Percentiles rank a stretch among this genome's conserved stretches.
These are phyloP conservation scores for Ceratocystis destructans DNA, from an alignment of 2,329 filamentous ascomycete genomes.

Conservation along the genomic window DNA sequence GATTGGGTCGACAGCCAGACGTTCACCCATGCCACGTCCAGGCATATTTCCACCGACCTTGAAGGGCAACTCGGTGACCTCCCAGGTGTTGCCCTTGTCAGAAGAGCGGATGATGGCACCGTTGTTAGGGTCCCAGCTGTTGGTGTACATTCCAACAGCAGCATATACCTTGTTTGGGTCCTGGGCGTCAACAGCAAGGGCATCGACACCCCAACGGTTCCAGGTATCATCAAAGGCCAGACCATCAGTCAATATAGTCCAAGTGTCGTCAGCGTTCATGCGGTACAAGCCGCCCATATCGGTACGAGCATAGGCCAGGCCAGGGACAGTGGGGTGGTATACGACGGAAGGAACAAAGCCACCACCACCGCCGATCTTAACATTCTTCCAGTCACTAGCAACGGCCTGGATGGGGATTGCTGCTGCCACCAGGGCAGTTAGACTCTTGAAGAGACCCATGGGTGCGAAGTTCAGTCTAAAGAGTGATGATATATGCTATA, in stretches of 20 bases:
- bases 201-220: constrained; percentile 44
- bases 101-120: constrained; percentile 41
- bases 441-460: constrained; percentile 11
- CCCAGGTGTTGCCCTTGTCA: constrained; percentile 41
- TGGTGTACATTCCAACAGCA: constrained; percentile 46
- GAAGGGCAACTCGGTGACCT: constrained; percentile 37
- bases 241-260: constrained; percentile 40
- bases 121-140: constrained; percentile 42
- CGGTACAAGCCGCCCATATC: constrained; percentile 45
- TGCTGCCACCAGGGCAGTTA: constrained; percentile 19
- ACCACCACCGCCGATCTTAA: constrained; percentile 41
- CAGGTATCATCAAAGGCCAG: constrained; percentile 33
- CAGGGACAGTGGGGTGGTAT: constrained; percentile 39
- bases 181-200: constrained; percentile 41
- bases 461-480: neutral
- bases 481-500: neutral
- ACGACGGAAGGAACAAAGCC: constrained; percentile 43
- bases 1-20: constrained; percentile 43
- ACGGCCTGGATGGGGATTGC: constrained; percentile 24
- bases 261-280: constrained; percentile 41
- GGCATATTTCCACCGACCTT: constrained; percentile 51
- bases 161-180: constrained; percentile 39
- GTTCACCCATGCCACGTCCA: constrained; percentile 44
- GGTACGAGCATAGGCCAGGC: constrained; percentile 41
- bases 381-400: constrained; percentile 35